Evolutionary conservation across 768 basidiomycete species (phyloP).

Genomic region (Macrolepiota fuliginosa): DNA sequence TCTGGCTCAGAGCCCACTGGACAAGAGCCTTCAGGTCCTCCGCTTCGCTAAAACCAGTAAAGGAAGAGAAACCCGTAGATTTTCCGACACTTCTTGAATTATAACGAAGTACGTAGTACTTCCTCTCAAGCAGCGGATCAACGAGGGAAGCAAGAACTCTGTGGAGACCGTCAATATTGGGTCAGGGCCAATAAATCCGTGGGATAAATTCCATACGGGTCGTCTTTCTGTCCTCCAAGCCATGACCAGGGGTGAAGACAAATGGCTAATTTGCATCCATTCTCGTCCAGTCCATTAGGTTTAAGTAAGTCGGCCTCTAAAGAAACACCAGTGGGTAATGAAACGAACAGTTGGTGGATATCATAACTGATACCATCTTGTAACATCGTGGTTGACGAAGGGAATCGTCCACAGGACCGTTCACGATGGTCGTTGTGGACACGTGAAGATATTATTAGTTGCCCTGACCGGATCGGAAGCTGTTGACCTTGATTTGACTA

Average conservation of each 20-base stretch:
- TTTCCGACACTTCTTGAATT: conserved; percentile 78
- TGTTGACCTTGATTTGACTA: neutral
- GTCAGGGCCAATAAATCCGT: neutral
- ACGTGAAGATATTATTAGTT: neutral
- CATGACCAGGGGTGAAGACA: conserved; percentile 86
- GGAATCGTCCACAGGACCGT: neutral
- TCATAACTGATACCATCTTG: neutral
- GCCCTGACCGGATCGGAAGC: neutral
- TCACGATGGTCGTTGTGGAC: neutral
- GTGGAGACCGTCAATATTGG: conserved; percentile 17
- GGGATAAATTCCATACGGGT: conserved; percentile 53
- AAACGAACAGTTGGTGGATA: neutral
- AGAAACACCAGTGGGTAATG: conserved; percentile 35
- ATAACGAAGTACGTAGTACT: conserved; percentile 64
- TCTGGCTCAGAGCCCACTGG: conserved; percentile 44
- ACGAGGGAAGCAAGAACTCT: conserved; percentile 47
- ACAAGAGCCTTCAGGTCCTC: conserved; percentile 67
- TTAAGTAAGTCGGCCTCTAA: conserved; percentile 38
- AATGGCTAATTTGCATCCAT: conserved; percentile 51
- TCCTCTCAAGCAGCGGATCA: conserved; percentile 36
- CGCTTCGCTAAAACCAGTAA: conserved; percentile 70
- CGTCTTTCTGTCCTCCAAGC: conserved; percentile 74
- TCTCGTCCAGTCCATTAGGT: conserved; percentile 20
- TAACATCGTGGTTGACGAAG: neutral
- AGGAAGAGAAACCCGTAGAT: conserved; percentile 70